A percentile compares a stretch with the other conserved stretches of the same genome.
Conservation (phyloP, 352 stramenopile species). For the Phytophthora meadii region DNA sequence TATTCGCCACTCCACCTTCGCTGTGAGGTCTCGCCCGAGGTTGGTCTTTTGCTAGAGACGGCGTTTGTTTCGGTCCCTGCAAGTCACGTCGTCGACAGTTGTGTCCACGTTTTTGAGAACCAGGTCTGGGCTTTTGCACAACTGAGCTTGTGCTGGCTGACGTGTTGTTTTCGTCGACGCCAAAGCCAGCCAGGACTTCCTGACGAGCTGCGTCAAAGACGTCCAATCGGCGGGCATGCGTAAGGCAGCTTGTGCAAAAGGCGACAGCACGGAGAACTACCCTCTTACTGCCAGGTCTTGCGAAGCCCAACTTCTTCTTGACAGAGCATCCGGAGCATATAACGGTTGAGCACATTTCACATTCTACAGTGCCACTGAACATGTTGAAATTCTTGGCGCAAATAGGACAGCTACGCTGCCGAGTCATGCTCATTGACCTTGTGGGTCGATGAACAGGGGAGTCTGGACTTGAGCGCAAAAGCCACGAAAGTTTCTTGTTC, state of each 20-base stretch:
- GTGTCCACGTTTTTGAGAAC: slow-evolving; percentile 11
- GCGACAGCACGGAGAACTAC: slow-evolving; percentile 26
- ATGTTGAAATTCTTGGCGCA: slow-evolving; percentile 38
- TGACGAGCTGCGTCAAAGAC: slow-evolving; percentile 34
- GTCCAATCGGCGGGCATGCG: slow-evolving; percentile 28
- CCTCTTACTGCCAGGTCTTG: slow-evolving; percentile 26
- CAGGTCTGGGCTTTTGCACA: slow-evolving; percentile 2
- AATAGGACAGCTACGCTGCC: slow-evolving; percentile 34
- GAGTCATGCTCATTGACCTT: slow-evolving; percentile 15
- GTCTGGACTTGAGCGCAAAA: slow-evolving; percentile 34
- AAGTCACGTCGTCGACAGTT: slow-evolving; percentile 32
- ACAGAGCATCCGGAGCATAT: slow-evolving; percentile 37
- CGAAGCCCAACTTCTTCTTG: slow-evolving; percentile 43
- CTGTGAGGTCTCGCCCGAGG: slow-evolving; percentile 9
- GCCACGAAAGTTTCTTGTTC: slow-evolving; percentile 53
- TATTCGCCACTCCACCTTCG: slow-evolving; percentile 12
- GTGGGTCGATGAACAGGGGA: slow-evolving; percentile 12
- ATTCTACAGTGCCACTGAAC: slow-evolving; percentile 32
- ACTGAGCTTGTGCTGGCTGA: slow-evolving; percentile 18
- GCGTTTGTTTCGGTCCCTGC: slow-evolving; percentile 1
- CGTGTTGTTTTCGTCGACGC: slow-evolving; percentile 6
- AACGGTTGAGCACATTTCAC: slow-evolving; percentile 35
- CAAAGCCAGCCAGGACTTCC: slow-evolving; percentile 27
- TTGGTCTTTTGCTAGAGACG: slow-evolving; percentile 12
- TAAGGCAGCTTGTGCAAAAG: slow-evolving; percentile 43